These are phyloP conservation scores for Zea mays DNA, from an alignment of 176 grass and related monocot genomes.

Conservation along the genomic window DNA sequence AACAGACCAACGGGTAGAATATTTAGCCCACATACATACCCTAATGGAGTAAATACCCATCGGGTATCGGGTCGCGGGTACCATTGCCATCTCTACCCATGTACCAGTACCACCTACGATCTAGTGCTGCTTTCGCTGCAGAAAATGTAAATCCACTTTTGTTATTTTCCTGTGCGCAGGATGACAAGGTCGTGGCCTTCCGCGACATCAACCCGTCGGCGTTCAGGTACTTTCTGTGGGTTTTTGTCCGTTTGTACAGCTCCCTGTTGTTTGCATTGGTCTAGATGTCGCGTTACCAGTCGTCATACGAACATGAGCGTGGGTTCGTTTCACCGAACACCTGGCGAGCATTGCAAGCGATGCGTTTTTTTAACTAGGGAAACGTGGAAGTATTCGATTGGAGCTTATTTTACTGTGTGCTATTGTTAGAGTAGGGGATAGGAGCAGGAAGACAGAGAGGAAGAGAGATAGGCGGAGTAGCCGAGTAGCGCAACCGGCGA, in stretches of 20 bases:
- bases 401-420: background rate
- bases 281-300: background rate
- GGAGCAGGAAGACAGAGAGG: too few relatives aligned
- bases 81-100: too few relatives aligned
- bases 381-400: background rate
- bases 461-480: too few relatives aligned
- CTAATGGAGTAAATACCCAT: too few relatives aligned
- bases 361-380: background rate
- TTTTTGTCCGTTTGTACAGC: background rate
- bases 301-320: background rate
- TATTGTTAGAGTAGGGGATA: too few relatives aligned
- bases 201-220: constrained; percentile 84
- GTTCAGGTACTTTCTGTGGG: constrained; percentile 57
- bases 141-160: background rate
- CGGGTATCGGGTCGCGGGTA: too few relatives aligned
- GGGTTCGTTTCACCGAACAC: constrained; percentile 38
- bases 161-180: constrained; percentile 39
- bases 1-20: too few relatives aligned
- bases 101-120: constrained; percentile 37
- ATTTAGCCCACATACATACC: too few relatives aligned
- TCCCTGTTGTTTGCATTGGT: background rate
- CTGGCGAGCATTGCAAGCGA: background rate
- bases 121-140: background rate
- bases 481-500: too few relatives aligned
- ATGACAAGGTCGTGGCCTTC: constrained; percentile 88